Base-by-base conservation (phyloP, 768 basidiomycete species). In the Pleurotus sapidus region DNA sequence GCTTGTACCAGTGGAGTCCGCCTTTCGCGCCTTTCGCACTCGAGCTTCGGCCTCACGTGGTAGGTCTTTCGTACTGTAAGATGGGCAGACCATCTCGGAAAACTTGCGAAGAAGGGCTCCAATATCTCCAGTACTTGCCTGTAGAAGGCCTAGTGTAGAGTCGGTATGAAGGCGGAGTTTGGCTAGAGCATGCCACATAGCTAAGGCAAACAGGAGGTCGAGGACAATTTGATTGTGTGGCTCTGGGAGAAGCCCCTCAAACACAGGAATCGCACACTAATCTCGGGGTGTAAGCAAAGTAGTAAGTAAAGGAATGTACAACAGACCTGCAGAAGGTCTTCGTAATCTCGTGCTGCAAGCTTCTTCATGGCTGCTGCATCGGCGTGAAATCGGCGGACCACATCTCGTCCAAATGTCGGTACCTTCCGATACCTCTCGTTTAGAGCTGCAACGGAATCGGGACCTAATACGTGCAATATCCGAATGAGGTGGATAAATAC, bases 101-200 rank as follows among this genome's bases (percentile, higher is more conserved):
- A 77, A 77, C 0, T 51, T 8, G 0, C 72, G 69, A 14, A 74
- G 55, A 3, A 57, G 42, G 1, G 56, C 34, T 0, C 73, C 68
- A 6, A 75, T 62, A 3, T 37, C 46, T 0, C 18, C 42, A 2
- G 72, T 74, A 1, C 49, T 38, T 0, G 8, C 15, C 2, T 64
- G 57, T 3, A 75, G 57, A 30, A 64, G 30, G 0, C 57, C 23
- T 1, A 77, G 62, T 1, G 74, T 72, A 0, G 60, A 40, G n/a
- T 71, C 65, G 0, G 70, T 72, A 45, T 76, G 75, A 49, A 74
- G 58, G 0, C 70, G 66, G 0, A 77, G 65, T 50, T 77, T 77
- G 4, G 74, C 73, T 3, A 70, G 60, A 1, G 68, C 68, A 58
- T 77, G 74, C 74, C 73, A 75, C 14, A 62, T 57, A 0, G 61